Percentiles rank a stretch among this genome's conserved stretches.
These are phyloP conservation scores for Suillus luteus DNA, from an alignment of 768 basidiomycete genomes.

Conservation along the genomic window DNA sequence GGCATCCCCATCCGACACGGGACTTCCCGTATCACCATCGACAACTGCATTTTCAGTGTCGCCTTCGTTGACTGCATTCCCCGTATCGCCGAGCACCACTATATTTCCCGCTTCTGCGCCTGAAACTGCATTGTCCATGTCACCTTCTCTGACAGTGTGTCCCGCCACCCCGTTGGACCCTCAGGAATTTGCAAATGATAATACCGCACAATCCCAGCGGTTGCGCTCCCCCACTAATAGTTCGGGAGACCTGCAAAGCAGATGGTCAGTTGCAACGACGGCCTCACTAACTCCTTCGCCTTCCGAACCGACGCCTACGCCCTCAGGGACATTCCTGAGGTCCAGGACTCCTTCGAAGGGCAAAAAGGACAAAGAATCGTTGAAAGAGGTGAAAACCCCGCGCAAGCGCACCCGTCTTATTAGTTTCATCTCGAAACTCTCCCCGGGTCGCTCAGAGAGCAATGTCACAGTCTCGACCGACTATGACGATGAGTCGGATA, in stretches of 20 bases:
- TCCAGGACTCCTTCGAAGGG: conserved; percentile 18
- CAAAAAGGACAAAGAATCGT: conserved; percentile 17
- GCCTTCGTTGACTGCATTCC: conserved; percentile 4
- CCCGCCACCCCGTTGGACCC: conserved; percentile 15
- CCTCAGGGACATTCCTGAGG: conserved; percentile 3
- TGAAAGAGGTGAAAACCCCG: conserved; percentile 27
- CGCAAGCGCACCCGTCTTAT: conserved; percentile 36
- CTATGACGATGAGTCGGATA: conserved; percentile 30
- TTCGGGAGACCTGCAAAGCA: conserved; percentile 13
- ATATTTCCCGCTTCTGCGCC: conserved; percentile 1
- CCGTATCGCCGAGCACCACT: conserved; percentile 9
- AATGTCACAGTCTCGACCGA: conserved; percentile 18
- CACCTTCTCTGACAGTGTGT: conserved; percentile 13
- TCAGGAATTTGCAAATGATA: not conserved
- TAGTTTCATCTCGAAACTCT: conserved; percentile 33
- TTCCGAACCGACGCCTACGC: conserved; percentile 16
- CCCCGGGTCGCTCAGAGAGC: conserved; percentile 31
- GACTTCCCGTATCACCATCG: not conserved
- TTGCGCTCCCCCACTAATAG: conserved; percentile 10
- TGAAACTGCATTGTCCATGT: not conserved
- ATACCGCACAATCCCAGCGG: conserved; percentile 7
- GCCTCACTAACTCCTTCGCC: conserved; percentile 28
- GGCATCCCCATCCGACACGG: conserved; percentile 12
- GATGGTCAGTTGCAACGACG: conserved; percentile 35
- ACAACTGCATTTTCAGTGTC: conserved; percentile 14